phyloP scores from a whole-genome alignment of 805 yeast species.

The Zygosaccharomyces pseudorouxii region DNA sequence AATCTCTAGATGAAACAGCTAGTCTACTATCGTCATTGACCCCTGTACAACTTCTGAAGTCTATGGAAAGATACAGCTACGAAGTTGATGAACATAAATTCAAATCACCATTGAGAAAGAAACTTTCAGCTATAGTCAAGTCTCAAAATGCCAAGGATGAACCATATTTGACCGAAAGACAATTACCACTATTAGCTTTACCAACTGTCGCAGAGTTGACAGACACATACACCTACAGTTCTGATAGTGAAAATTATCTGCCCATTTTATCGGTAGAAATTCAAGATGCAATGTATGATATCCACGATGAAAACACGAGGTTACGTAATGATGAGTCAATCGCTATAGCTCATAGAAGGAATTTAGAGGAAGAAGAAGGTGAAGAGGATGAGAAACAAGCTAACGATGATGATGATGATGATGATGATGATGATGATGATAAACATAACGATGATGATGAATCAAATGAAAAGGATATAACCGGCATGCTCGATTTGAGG shows the following conservation, averaged over 20 bases:
- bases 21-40: constrained; percentile 54
- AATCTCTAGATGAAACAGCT: constrained; percentile 51
- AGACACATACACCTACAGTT: constrained; percentile 56
- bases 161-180: constrained; percentile 46
- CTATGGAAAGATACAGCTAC: constrained; percentile 71
- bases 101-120: constrained; percentile 45
- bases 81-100: constrained; percentile 77
- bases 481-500: constrained; percentile 1
- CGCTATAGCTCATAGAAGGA: constrained; percentile 8
- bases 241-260: constrained; percentile 50
- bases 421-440: constrained; percentile 11
- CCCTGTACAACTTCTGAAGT: constrained; percentile 64
- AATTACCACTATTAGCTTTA: constrained; percentile 50
- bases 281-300: constrained; percentile 66
- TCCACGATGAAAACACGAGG: constrained; percentile 43
- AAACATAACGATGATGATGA: constrained; percentile 15
- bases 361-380: constrained; percentile 13
- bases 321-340: constrained; percentile 26
- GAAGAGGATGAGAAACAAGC: constrained; percentile 12
- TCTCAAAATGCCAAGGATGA: constrained; percentile 12
- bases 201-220: constrained; percentile 75
- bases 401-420: constrained; percentile 12
- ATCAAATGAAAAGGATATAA: constrained; percentile 11
- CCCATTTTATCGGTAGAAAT: constrained; percentile 70
- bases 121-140: constrained; percentile 23